phyloP scores from a whole-genome alignment of 495 filamentous ascomycete genomes.

The Elasticomyces elasticus region DNA sequence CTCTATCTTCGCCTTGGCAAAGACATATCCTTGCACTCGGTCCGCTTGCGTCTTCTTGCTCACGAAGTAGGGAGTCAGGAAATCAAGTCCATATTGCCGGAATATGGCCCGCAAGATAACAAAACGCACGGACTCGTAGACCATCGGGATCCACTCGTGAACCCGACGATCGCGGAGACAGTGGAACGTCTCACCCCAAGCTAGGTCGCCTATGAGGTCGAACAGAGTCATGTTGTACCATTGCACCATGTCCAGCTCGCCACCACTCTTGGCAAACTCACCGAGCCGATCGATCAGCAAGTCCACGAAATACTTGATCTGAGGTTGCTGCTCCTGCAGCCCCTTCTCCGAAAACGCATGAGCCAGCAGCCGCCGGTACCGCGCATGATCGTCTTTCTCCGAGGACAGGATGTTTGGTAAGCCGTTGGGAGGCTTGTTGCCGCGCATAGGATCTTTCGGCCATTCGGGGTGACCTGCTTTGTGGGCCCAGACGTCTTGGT shows the following conservation, averaged over 20 bases:
- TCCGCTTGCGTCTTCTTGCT: constrained; percentile 10
- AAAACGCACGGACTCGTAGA: background rate
- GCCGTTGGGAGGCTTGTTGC: background rate
- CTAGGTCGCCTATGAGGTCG: constrained; percentile 17
- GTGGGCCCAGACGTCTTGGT: constrained; percentile 25
- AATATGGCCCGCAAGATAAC: background rate
- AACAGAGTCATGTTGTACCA: constrained; percentile 14
- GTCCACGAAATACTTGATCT: constrained; percentile 19
- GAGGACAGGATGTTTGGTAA: constrained; percentile 10
- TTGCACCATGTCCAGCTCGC: constrained; percentile 12
- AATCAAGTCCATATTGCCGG: background rate
- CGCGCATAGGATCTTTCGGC: constrained; percentile 14
- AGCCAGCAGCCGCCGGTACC: constrained; percentile 18
- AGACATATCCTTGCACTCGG: background rate
- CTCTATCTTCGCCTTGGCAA: constrained; percentile 7
- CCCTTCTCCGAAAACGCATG: constrained; percentile 26
- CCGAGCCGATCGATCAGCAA: constrained; percentile 4
- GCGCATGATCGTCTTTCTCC: constrained; percentile 20
- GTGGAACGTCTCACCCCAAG: constrained; percentile 12
- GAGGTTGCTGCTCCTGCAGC: constrained; percentile 21
- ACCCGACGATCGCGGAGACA: constrained; percentile 1
- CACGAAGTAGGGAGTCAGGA: background rate
- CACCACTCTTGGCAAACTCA: background rate
- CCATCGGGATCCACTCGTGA: constrained; percentile 7
- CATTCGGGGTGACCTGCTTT: constrained; percentile 10